Base-by-base conservation (phyloP, 805 yeast species). In the Tetrapisispora phaffii region DNA sequence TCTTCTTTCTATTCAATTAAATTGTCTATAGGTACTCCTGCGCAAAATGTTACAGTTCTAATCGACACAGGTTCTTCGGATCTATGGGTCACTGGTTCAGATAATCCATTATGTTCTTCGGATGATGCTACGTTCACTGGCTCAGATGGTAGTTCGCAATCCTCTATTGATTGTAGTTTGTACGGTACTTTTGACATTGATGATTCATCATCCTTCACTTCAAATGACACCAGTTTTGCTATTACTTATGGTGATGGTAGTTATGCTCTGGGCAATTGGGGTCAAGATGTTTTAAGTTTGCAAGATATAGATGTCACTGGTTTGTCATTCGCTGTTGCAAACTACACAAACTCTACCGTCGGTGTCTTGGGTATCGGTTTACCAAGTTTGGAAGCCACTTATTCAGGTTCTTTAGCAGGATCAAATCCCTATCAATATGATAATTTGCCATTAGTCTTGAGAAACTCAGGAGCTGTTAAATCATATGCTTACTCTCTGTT, bases 51-150 rank as follows among this genome's bases (percentile, higher is more conserved):
- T 6, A 68, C 67, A 9, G 77, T 82, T 9, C 59, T 80, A 33
- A 58, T 83, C n/a, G 93, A 83, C 55, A 83, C 89, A 1, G 93
- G 90, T 2, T 81, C 88, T 0, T 73, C 85, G 0, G 90, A 83
- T 58, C 63, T 84, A 20, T 82, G 60, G 59, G 76, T 82, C 20
- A 69, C 75, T 47, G 67, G 71, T 23, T 58, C 72, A 1, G 54
- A 63, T 35, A 78, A 77, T 53, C 73, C 80, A 2, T 72, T 68
- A 46, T 74, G 79, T 54, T 17, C 35, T 12, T 7, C 26, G 7
- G 28, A 19, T 31, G 20, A 21, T 20, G 16, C 21, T 15, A 7
- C 40, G 22, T 15, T 15, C 20, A 36, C 37, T 29, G 45, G 20
- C 32, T 8, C 34, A 4, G 4, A 17, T 13, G 41, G 41, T 26